Evolutionary conservation across 805 yeast genomes (phyloP), one percentile per base, ranked within the genome.

Genomic region (Kodamaea jinghongensis): DNA sequence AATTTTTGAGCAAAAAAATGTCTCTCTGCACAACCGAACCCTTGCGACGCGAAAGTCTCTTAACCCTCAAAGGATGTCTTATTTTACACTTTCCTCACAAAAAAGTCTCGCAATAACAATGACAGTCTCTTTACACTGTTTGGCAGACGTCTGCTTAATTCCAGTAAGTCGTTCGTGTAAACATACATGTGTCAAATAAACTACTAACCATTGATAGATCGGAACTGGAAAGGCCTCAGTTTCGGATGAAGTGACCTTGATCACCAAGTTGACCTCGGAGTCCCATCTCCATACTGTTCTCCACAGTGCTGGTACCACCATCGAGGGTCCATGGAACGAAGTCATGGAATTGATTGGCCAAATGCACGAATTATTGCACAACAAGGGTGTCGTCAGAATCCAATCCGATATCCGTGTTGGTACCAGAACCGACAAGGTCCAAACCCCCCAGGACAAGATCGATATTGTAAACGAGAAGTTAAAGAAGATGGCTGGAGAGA

Each of bases 301-400:
- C 44, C 96, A 88, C 61, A 83, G 95, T 50, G 96, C 96, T 2
- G 96, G 96, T 3, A 88, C 96, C 5, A 87, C 96, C 2, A 80
- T 84, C 50, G 84, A 85, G 52, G 96, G 96, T 1, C 89, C 88
- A n/a, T 89, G 96, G 96, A 79, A 80, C 52, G 89, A 84, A 40
- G 96, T 89, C 1, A 83, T 81, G 79, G 77, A 71, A 25, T 63
- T 86, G 38, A 83, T 88, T 51, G 96, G 96, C 6, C 75, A 77
- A 49, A 65, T 87, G 51, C 96, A 88, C 54, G 81, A 82, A 53
- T 67, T 68, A 32, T 74, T 86, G 38, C 96, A 88, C 54, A 48
- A 50, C 6, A 70, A 71, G 3, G 95, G 95, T 1, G 78, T 85
- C 9, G 73, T 83, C 8, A 73, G 96, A 56, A 79, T 88, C 38